Evolutionary conservation across 2,329 filamentous ascomycete genomes (phyloP).

Genomic region (Ambrosiella beaveri): DNA sequence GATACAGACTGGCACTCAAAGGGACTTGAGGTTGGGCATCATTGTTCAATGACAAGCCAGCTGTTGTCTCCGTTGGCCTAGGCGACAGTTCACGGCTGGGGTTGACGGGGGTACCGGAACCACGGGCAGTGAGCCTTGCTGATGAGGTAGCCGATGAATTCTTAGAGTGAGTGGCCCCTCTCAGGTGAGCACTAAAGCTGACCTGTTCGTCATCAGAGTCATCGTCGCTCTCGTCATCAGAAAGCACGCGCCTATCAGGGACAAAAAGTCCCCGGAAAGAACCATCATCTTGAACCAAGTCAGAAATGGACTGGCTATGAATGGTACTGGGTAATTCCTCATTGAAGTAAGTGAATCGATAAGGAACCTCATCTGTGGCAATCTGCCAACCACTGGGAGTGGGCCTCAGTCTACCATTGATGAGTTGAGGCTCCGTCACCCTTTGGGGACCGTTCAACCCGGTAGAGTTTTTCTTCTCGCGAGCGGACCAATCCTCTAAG

Average conservation of each 20-base stretch:
- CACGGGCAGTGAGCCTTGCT: background rate
- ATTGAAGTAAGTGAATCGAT: conserved; percentile 97
- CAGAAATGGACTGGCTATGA: conserved; percentile 87
- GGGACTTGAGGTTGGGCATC: background rate
- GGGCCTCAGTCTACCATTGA: conserved; percentile 75
- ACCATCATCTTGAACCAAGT: conserved; percentile 69
- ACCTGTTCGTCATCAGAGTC: conserved; percentile 11
- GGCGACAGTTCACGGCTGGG: background rate
- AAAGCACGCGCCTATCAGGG: conserved; percentile 62
- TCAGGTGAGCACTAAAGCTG: conserved; percentile 12
- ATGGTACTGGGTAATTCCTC: conserved; percentile 93
- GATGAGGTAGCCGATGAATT: conserved; percentile 4
- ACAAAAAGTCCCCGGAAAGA: conserved; percentile 80
- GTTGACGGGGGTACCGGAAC: background rate
- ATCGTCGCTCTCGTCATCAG: conserved; percentile 50
- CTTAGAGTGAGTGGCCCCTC: conserved; percentile 7
- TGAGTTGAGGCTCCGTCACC: conserved; percentile 82
- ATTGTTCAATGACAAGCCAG: background rate
- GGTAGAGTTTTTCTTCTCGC: conserved; percentile 76
- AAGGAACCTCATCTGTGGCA: conserved; percentile 76
- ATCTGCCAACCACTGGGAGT: conserved; percentile 68
- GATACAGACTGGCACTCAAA: background rate
- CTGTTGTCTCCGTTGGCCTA: background rate
- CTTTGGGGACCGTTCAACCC: conserved; percentile 75
- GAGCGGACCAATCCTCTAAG: conserved; percentile 74